A percentile compares a stretch with the other conserved stretches of the same genome.
phyloP scores from a whole-genome alignment of 2,329 filamentous ascomycete species.

The Ceratocystis huliohia region DNA sequence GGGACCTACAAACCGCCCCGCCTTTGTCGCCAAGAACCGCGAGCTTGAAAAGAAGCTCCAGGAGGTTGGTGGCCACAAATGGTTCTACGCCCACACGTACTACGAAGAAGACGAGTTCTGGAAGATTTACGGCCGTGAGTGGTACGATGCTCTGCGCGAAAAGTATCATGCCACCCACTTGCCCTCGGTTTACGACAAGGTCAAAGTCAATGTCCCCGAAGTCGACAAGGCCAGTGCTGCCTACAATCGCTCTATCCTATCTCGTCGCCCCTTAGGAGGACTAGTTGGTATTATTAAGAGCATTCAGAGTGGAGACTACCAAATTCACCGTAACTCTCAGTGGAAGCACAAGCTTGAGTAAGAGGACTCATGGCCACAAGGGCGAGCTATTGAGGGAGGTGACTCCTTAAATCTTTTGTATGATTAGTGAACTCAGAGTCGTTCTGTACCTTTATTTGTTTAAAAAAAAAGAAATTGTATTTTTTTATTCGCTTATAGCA shows the following conservation, averaged over 20 bases:
- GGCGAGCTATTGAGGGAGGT: background rate
- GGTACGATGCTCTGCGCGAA: slow-evolving; percentile 49
- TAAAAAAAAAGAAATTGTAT: background rate
- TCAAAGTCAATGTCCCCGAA: slow-evolving; percentile 41
- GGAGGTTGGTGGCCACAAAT: slow-evolving; percentile 65
- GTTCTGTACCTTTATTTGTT: background rate
- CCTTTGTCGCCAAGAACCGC: slow-evolving; percentile 59
- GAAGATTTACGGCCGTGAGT: slow-evolving; percentile 44
- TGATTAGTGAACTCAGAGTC: background rate
- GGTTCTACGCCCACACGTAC: slow-evolving; percentile 78
- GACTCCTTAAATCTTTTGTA: background rate
- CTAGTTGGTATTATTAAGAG: slow-evolving; percentile 47
- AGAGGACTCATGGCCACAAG: slow-evolving; percentile 4
- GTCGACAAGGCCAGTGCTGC: slow-evolving; percentile 31
- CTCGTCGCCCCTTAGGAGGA: slow-evolving; percentile 43
- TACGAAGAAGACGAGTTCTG: slow-evolving; percentile 64
- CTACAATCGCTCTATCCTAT: slow-evolving; percentile 35
- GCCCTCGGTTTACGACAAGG: slow-evolving; percentile 60
- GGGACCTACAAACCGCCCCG: slow-evolving; percentile 42
- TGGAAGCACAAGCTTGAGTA: slow-evolving; percentile 39
- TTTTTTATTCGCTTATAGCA: too few species aligned
- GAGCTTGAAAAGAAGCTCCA: slow-evolving; percentile 56
- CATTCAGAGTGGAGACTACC: slow-evolving; percentile 45
- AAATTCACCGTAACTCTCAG: slow-evolving; percentile 39
- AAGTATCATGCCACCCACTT: slow-evolving; percentile 51